Evolutionary conservation across 768 basidiomycete species (phyloP), one percentile per base, ranked within the genome.

Genomic region (Trametes punicea): DNA sequence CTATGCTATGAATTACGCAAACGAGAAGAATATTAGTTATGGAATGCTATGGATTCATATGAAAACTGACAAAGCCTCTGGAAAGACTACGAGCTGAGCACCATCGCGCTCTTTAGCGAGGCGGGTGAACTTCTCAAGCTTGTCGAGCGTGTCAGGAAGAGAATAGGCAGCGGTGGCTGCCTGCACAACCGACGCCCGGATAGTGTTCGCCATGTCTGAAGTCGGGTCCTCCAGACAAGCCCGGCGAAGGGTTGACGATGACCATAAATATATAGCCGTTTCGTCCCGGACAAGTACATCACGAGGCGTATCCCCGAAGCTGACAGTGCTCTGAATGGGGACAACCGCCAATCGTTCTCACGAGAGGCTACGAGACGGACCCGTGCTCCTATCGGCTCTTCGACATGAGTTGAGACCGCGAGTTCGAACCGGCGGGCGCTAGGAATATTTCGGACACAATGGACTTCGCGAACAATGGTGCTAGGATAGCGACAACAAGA

Each of bases 101-200:
- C 67, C 67, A 59, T 82, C 80, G 44, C 77, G 69, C 26, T 79
- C 69, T 56, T 74, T 76, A 7, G 79, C 81, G 6, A 77, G 62
- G 18, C 65, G 74, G 16, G 77, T 75, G 10, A 80, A 68, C 10
- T 65, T 65, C 46, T 81, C 77, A 2, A 83, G 74, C 60, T 80
- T 83, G 46, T 73, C 64, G 16, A 83, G 70, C 1, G 81, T 83
- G 36, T 71, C 74, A 2, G 70, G 48, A 11, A 83, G 63, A 36
- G 74, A 72, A 63, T 74, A 82, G 7, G 73, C 71, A 27, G 73
- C 76, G 13, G 77, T 75, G 58, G 76, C 77, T 6, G 80, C 73
- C 62, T 82, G 82, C 13, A 79, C 75, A 13, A 83, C 82, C 6
- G 82, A 81, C 6, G 76, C 80, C 20, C 74, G 74, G 41, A 81